Conservation (phyloP, 306 rosid species). For the Gynostemma pentaphyllum region DNA sequence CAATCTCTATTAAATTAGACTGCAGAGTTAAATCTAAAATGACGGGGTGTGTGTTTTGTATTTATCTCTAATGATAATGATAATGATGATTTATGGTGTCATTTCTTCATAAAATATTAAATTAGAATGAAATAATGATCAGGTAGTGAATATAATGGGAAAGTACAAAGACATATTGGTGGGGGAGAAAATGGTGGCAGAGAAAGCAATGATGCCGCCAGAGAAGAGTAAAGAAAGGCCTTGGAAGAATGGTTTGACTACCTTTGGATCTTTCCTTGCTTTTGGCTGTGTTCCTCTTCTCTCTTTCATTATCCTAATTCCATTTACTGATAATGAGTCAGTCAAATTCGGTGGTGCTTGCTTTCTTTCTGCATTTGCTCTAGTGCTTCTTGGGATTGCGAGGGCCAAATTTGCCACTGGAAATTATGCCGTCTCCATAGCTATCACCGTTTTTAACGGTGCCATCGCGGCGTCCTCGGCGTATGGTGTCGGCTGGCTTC, state of each 20-base stretch:
- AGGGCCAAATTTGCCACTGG: constrained; percentile 41
- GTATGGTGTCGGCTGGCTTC: constrained; percentile 35
- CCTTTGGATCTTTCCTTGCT: constrained; percentile 33
- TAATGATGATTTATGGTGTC: too few species aligned
- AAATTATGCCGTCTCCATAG: constrained; percentile 24
- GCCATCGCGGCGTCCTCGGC: constrained; percentile 43
- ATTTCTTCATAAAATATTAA: too few species aligned
- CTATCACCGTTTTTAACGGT: constrained; percentile 31
- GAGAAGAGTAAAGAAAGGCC: constrained; percentile 33
- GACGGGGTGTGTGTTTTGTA: too few species aligned
- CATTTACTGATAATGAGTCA: constrained; percentile 31
- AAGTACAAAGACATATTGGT: constrained; percentile 44
- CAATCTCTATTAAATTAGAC: too few species aligned
- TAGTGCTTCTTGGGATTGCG: constrained; percentile 35
- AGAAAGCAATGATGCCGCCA: constrained; percentile 28
- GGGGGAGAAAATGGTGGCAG: constrained; percentile 40
- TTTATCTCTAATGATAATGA: too few species aligned
- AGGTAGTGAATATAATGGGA: constrained; percentile 54
- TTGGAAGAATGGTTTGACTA: constrained; percentile 45
- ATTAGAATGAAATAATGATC: background rate
- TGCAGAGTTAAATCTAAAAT: too few species aligned
- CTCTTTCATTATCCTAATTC: constrained; percentile 47
- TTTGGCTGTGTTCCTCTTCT: constrained; percentile 44
- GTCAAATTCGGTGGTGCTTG: constrained; percentile 47
- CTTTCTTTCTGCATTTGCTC: constrained; percentile 34